These are phyloP conservation scores for Phytophthora megakarya DNA, from an alignment of 352 stramenopile species.

Conservation along the genomic window DNA sequence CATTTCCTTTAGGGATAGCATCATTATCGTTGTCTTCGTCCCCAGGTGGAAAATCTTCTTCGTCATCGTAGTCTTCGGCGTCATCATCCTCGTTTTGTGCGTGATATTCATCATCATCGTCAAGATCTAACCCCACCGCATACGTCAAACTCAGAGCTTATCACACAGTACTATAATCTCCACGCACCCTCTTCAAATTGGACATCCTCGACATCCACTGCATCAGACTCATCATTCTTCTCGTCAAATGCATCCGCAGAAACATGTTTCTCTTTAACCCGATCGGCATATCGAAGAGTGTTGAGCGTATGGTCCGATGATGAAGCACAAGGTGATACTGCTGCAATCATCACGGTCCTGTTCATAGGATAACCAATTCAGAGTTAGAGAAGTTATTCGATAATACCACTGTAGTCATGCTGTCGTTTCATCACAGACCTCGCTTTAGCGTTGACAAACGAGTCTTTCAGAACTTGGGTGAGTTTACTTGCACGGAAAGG, in stretches of 20 bases:
- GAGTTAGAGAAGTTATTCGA: neutral
- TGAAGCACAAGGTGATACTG: slow-evolving; percentile 93
- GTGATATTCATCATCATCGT: slow-evolving; percentile 36
- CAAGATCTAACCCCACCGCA: slow-evolving; percentile 14
- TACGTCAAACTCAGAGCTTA: neutral
- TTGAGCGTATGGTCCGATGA: slow-evolving; percentile 97
- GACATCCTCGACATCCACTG: slow-evolving; percentile 62
- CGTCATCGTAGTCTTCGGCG: slow-evolving; percentile 33
- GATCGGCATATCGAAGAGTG: slow-evolving; percentile 96
- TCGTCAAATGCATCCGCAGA: slow-evolving; percentile 74
- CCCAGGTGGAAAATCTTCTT: slow-evolving; percentile 26
- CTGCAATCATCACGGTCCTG: slow-evolving; percentile 97
- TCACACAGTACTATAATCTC: neutral
- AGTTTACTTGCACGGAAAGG: slow-evolving; percentile 97
- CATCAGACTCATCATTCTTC: slow-evolving; percentile 25
- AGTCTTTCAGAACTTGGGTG: slow-evolving; percentile 98
- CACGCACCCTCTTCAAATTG: slow-evolving; percentile 58
- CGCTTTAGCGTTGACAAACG: slow-evolving; percentile 94
- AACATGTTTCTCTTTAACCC: slow-evolving; percentile 96
- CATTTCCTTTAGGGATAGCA: slow-evolving; percentile 25
- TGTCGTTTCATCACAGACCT: slow-evolving; percentile 35
- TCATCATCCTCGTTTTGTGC: slow-evolving; percentile 38
- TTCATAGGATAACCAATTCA: neutral
- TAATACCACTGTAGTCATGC: too few species aligned
- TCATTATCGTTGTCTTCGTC: slow-evolving; percentile 33